Base-by-base conservation (phyloP, 2,329 filamentous ascomycete species). In the Aspergillus aculeatinus region DNA sequence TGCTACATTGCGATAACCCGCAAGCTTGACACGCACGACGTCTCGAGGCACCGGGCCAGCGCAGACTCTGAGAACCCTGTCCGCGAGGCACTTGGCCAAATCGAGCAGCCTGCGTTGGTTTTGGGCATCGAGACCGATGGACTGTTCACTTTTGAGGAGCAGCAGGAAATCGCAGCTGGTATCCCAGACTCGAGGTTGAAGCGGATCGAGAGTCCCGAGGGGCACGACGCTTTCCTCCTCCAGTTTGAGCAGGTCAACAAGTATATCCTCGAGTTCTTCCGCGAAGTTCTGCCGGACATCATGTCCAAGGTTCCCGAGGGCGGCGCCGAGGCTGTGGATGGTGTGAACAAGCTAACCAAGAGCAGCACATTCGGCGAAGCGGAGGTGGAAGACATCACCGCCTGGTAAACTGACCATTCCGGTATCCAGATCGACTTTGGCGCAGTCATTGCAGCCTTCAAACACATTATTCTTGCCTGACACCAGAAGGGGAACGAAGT, bases 1-100 rank as follows among this genome's bases (percentile, higher is more conserved):
- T 99, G 95, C 80, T 99, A 99, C 80, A 98, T 99, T 68, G 93
- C 95, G 67, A 97, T 99, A 77, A 98, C 95, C 4, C 89, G 95
- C 70, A 99, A 99, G 77, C 85, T 99, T 16, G 95, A 99, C 74
- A 98, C 95, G 0, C 95, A 99, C 76, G 95, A 99, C 74, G 87
- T 99, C 27, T 96, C 92, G 14, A 86, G 93, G 27, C 86, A 88
- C 72, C 89, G 94, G 5, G 80, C 78, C 19, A 69, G 75, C 21
- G 67, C 73, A 11, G 75, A 73, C 35, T 80, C 70, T 2, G 61
- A 67, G 9, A 74, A 76, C 14, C 71, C 84, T 27, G 87, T 96
- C 33, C 83, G 85, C 27, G 87, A 91, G 60, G 94, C 94, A 0
- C 82, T 99, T 4, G 86, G 85, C 0, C 79, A 91, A 72, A 95